Base-by-base conservation (phyloP, 345 rosid species). In the Sisymbrium irio region DNA sequence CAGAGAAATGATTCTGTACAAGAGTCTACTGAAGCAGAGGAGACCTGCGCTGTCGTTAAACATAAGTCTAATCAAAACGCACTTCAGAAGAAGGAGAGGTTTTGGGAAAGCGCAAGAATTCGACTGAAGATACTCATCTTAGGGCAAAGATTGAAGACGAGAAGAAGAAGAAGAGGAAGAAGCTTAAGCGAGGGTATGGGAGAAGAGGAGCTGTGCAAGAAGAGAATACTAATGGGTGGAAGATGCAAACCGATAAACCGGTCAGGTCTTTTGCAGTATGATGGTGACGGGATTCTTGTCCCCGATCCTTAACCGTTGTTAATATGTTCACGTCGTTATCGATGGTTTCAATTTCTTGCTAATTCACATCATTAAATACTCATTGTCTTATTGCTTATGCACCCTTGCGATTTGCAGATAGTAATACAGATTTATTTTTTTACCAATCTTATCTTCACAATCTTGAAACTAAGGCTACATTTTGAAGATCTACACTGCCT, bases 171-270 rank as follows among this genome's bases (percentile, higher is more conserved):
- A 22, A 22, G 25, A 22, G 55, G 62, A 0, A 15, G 53, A 14
- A 75, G 39, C 46, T 12, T 54, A 14, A 58, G 11, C n/a, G 58
- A 28, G 6, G 14, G 25, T 5, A 20, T 7, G 0, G 54, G 15
- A 67, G 75, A 60, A 44, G 69, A 45, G 22, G 92, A 85, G 72
- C 67, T 89, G 10, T 89, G 95, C 79, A 89, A 83, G 85, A 89
- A 83, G 83, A 87, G 90, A 75, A 89, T 87, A 45, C 76, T 89
- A n/a, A 79, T 85, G 84, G 95, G 95, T 10, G 83, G 25, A 62
- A 89, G 63, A 65, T 89, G 96, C 82, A 82, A 54, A 76, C 96
- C 90, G 6, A 63, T 83, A 37, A 77, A 59, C 57, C 10, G 7
- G 45, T 84, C 90, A 5, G 85, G 85, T 2, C 36, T 75, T 15